These are phyloP conservation scores for Blastobotrys serpentis DNA, from an alignment of 1,139 yeast genomes.

Conservation along the genomic window DNA sequence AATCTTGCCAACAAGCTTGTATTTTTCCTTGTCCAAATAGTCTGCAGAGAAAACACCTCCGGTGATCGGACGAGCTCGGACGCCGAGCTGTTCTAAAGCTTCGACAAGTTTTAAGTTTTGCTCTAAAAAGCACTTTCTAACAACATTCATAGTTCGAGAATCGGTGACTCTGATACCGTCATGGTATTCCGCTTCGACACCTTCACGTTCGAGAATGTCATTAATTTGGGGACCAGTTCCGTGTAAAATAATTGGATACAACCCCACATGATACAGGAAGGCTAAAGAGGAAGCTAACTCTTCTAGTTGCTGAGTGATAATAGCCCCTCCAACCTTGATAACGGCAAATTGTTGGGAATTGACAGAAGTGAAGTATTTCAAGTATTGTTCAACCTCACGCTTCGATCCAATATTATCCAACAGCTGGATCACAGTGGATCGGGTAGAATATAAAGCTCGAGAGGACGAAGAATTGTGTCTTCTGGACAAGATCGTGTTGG, in stretches of 20 bases:
- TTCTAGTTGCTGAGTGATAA: slow-evolving; percentile 88
- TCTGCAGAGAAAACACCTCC: slow-evolving; percentile 97
- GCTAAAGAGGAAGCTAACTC: slow-evolving; percentile 95
- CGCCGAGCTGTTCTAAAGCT: slow-evolving; percentile 94
- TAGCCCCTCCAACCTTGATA: slow-evolving; percentile 98
- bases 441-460: slow-evolving; percentile 49
- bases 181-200: slow-evolving; percentile 91
- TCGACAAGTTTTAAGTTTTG: slow-evolving; percentile 93
- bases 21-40: slow-evolving; percentile 84
- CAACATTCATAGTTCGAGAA: slow-evolving; percentile 92
- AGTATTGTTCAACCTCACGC: slow-evolving; percentile 95
- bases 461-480: slow-evolving; percentile 5
- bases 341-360: slow-evolving; percentile 94
- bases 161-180: slow-evolving; percentile 98
- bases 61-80: slow-evolving; percentile 96
- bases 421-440: slow-evolving; percentile 93
- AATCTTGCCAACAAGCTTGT: slow-evolving; percentile 89
- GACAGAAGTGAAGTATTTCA: slow-evolving; percentile 93
- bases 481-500: slow-evolving; percentile 1
- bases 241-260: slow-evolving; percentile 93
- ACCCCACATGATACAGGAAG: slow-evolving; percentile 92
- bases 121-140: slow-evolving; percentile 89
- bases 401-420: slow-evolving; percentile 95
- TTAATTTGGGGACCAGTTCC: slow-evolving; percentile 99
- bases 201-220: slow-evolving; percentile 86